Evolutionary conservation across 768 basidiomycete genomes (phyloP).

Genomic region (Rhodotorula kratochvilovae): DNA sequence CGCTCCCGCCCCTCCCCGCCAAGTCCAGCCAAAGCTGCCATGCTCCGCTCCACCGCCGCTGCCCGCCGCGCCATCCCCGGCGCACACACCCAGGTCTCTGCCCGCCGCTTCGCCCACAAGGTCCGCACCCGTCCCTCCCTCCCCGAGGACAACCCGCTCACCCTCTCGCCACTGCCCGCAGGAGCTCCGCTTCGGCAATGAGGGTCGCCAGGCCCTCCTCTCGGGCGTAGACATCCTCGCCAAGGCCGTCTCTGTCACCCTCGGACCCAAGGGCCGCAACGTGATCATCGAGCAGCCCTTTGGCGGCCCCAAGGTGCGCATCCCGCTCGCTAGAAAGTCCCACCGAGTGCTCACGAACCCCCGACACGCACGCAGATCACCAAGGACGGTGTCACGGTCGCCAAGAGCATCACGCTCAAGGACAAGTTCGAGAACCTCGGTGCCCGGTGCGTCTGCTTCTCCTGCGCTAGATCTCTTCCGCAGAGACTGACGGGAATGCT

Average conservation of each 20-base stretch:
- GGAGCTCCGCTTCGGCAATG: constrained; percentile 95
- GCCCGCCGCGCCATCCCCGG: constrained; percentile 23
- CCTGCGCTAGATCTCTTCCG: background rate
- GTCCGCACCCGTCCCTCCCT: background rate
- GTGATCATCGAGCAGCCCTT: constrained; percentile 81
- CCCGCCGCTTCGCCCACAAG: constrained; percentile 40
- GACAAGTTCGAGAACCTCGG: constrained; percentile 99
- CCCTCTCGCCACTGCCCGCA: constrained; percentile 48
- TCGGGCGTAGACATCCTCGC: constrained; percentile 95
- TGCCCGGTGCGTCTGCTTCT: constrained; percentile 64
- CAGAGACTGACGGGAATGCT: background rate
- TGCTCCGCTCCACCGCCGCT: constrained; percentile 5
- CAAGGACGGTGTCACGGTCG: constrained; percentile 97
- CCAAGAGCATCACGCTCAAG: constrained; percentile 86
- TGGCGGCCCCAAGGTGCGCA: constrained; percentile 49
- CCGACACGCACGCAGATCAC: constrained; percentile 64
- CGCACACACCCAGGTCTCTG: constrained; percentile 17
- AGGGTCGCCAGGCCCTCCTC: constrained; percentile 85
- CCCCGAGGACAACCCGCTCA: background rate
- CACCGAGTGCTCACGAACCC: background rate
- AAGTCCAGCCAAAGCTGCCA: background rate
- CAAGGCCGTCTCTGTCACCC: constrained; percentile 91
- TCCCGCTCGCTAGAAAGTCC: background rate
- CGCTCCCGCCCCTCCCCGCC: background rate
- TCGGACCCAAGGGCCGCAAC: constrained; percentile 95